phyloP scores from a whole-genome alignment of 2,329 filamentous ascomycete species.

The Monosporascus sp. region DNA sequence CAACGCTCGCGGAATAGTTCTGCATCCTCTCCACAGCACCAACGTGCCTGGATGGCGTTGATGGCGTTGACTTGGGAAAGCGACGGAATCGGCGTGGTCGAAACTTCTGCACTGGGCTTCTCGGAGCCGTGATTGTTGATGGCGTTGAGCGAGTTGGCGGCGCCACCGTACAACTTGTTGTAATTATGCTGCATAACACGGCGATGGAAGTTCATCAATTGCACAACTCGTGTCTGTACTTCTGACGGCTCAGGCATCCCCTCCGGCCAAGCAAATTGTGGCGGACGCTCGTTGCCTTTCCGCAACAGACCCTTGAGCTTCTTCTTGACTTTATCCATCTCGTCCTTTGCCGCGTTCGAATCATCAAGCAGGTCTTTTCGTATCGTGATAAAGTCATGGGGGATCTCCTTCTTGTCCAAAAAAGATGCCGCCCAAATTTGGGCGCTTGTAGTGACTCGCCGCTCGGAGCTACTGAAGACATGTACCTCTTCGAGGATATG shows the following conservation, averaged over 20 bases:
- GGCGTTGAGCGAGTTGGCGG: slow-evolving; percentile 57
- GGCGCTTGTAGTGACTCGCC: slow-evolving; percentile 89
- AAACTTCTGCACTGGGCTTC: slow-evolving; percentile 37
- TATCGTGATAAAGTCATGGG: slow-evolving; percentile 80
- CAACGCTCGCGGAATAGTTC: slow-evolving; percentile 93
- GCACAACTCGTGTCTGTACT: slow-evolving; percentile 85
- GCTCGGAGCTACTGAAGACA: slow-evolving; percentile 92
- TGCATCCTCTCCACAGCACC: slow-evolving; percentile 94
- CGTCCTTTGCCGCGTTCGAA: slow-evolving; percentile 96
- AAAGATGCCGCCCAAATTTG: slow-evolving; percentile 95
- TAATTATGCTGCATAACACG: slow-evolving; percentile 95
- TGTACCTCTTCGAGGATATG: slow-evolving; percentile 89
- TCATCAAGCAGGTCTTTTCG: slow-evolving; percentile 94
- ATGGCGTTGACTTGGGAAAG: slow-evolving; percentile 58
- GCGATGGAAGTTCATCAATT: slow-evolving; percentile 96
- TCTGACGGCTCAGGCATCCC: slow-evolving; percentile 92
- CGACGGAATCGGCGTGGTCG: slow-evolving; percentile 39
- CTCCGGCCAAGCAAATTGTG: slow-evolving; percentile 96
- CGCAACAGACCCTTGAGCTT: slow-evolving; percentile 90
- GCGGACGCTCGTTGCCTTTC: slow-evolving; percentile 86
- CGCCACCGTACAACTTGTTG: slow-evolving; percentile 65
- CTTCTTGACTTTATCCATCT: slow-evolving; percentile 99
- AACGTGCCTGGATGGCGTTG: slow-evolving; percentile 75
- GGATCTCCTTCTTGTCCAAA: slow-evolving; percentile 77
- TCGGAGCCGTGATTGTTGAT: slow-evolving; percentile 48